Evolutionary conservation across 352 stramenopile genomes (phyloP).

Genomic region (Globisporangium takayamanum): DNA sequence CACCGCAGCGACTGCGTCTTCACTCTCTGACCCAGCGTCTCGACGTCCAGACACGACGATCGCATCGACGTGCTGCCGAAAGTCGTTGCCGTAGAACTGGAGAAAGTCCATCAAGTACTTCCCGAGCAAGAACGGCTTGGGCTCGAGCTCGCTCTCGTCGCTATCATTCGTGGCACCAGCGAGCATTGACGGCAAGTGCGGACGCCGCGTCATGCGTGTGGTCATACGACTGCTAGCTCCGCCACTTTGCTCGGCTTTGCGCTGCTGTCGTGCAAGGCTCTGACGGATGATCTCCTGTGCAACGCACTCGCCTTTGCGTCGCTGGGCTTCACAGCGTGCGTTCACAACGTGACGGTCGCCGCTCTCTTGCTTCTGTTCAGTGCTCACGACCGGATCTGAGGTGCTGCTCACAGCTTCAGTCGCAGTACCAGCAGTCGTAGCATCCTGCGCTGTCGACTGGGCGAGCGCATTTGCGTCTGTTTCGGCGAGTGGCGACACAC

Average conservation of each 20-base stretch:
- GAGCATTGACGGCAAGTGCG: constrained; percentile 33
- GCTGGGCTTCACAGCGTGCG: constrained; percentile 38
- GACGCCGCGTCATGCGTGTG: constrained; percentile 19
- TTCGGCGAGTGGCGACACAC: constrained; percentile 10
- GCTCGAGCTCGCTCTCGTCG: constrained; percentile 24
- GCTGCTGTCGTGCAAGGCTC: constrained; percentile 28
- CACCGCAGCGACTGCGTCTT: not conserved
- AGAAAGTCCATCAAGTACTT: constrained; percentile 83
- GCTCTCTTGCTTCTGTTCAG: not conserved
- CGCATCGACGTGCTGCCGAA: constrained; percentile 62
- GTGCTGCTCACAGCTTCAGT: too few relatives aligned
- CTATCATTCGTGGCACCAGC: constrained; percentile 3
- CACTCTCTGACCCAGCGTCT: constrained; percentile 5
- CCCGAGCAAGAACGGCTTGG: constrained; percentile 49
- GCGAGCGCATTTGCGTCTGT: not conserved
- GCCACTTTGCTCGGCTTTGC: constrained; percentile 15
- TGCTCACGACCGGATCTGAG: too few relatives aligned
- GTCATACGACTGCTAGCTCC: constrained; percentile 2
- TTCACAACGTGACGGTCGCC: not conserved
- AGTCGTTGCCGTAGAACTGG: constrained; percentile 82
- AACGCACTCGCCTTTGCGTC: constrained; percentile 37
- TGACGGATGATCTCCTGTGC: constrained; percentile 51
- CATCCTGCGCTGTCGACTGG: not conserved
- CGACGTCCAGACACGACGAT: constrained; percentile 18
- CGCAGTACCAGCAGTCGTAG: too few relatives aligned